Conservation (phyloP, 345 rosid species). For the Linum trigynum region DNA sequence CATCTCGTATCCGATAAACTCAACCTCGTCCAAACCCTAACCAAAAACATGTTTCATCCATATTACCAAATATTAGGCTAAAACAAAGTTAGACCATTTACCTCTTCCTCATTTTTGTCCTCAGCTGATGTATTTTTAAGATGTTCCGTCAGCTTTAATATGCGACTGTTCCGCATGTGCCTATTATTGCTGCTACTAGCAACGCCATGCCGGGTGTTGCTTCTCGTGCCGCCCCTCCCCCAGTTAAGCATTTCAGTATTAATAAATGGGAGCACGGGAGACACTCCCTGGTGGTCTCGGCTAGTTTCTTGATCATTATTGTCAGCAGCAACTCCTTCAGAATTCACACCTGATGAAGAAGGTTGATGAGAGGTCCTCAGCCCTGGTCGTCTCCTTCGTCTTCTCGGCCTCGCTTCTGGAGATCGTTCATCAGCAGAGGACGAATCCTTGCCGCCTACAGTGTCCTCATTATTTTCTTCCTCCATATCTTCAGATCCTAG, state of each 20-base stretch:
- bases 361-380: neutral
- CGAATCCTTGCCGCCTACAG: conserved; percentile 48
- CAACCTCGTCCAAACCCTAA: no score
- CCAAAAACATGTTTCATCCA: conserved; percentile 8
- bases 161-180: conserved; percentile 50
- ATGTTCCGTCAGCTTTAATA: conserved; percentile 61
- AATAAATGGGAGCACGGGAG: conserved; percentile 59
- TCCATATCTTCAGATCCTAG: conserved; percentile 63
- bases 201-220: conserved; percentile 75
- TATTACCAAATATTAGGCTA: conserved; percentile 8
- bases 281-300: conserved; percentile 49
- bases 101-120: conserved; percentile 54
- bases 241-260: conserved; percentile 71
- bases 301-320: conserved; percentile 51
- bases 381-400: conserved; percentile 35
- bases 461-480: conserved; percentile 49
- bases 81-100: conserved; percentile 10
- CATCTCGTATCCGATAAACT: no score
- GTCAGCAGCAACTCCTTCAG: conserved; percentile 37
- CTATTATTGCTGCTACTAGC: conserved; percentile 39
- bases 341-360: conserved; percentile 18
- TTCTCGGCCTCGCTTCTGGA: conserved; percentile 39
- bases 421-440: conserved; percentile 66
- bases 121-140: conserved; percentile 42
- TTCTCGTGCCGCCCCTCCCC: conserved; percentile 89